Base-by-base conservation (phyloP, 169 alveolate species). In the Plasmodium ovale region DNA sequence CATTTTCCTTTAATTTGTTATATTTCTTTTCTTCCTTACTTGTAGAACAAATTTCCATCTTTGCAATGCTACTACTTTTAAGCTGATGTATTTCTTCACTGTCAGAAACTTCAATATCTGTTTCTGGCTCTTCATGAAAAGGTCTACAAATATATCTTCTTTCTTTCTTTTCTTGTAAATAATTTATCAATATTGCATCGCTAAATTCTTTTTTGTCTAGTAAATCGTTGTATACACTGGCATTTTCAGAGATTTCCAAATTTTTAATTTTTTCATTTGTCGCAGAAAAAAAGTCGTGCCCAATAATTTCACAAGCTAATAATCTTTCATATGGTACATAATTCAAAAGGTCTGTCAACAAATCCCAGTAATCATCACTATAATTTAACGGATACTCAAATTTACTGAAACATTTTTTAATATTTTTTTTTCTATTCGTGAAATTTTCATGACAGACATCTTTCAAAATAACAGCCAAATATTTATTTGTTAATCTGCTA, bases 221-320 rank as follows among this genome's bases (percentile, higher is more conserved):
- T 51, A 79, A 59, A 12, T 79, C 82, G 3, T 21, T 21, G 47
- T 62, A 44, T 2, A 47, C 89, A 33, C 42, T 31, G 12, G 4
- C 42, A 27, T 65, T 56, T 64, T 53, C 59, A 29, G 68, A 2
- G 19, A 39, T 69, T 49, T 5, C 12, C 16, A 79, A 49, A 25
- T 79, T 23, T 51, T 62, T 65, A 29, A 79, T 79, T 79, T 79
- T 79, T 79, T 79, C 89, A 65, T 42, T 64, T 3, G 42, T 23
- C 7, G n/a, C 51, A 14, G 92, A 71, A 74, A 69, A 69, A 65
- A 71, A 71, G 35, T 72, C 88, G 33, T 69, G 88, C 4, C 93
- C 93, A 35, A 88, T 51, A 59, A 88, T 56, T 64, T 88, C 88
- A 69, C 79, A 77, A 37, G 93, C 84, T 82, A 77, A 59, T 53